A percentile compares a stretch with the other conserved stretches of the same genome.
phyloP scores from a whole-genome alignment of 352 stramenopile species.

The Sclerospora graminicola region DNA sequence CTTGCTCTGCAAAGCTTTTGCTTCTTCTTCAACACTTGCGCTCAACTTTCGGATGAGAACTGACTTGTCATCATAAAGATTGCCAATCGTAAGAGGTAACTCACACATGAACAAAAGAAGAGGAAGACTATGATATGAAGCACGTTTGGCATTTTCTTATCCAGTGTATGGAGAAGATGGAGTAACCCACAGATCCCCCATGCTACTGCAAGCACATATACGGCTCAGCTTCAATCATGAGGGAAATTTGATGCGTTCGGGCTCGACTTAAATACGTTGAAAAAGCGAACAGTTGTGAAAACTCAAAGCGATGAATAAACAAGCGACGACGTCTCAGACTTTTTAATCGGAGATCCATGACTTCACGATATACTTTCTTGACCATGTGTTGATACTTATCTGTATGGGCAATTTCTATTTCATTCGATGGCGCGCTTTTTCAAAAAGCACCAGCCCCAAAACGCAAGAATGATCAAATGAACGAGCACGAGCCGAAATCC shows the following conservation, averaged over 20 bases:
- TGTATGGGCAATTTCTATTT: constrained; percentile 25
- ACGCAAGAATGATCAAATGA: constrained; percentile 37
- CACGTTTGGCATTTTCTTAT: constrained; percentile 12
- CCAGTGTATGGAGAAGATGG: constrained; percentile 1
- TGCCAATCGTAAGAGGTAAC: constrained; percentile 7
- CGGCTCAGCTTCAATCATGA: constrained; percentile 62
- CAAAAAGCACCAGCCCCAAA: constrained; percentile 31
- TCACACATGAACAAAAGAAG: constrained; percentile 22
- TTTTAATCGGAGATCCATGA: constrained; percentile 47
- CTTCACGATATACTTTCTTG: constrained; percentile 43
- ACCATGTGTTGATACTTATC: constrained; percentile 58
- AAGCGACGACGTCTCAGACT: constrained; percentile 30
- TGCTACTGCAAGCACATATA: constrained; percentile 34
- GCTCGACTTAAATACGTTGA: constrained; percentile 53
- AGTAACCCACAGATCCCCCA: constrained; percentile 29
- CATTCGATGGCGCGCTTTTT: constrained; percentile 27
- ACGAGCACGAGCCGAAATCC: constrained; percentile 36
- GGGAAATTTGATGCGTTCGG: constrained; percentile 54
- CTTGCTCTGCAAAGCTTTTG: constrained; percentile 11
- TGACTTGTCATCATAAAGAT: constrained; percentile 11
- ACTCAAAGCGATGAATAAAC: constrained; percentile 28
- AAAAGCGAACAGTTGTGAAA: constrained; percentile 50
- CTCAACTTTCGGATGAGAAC: constrained; percentile 12
- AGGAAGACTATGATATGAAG: constrained; percentile 28
- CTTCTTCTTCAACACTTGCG: constrained; percentile 11